Evolutionary conservation across 129 eudicot species (phyloP), one percentile per base, ranked within the genome.

Genomic region (Ambrosia artemisiifolia): DNA sequence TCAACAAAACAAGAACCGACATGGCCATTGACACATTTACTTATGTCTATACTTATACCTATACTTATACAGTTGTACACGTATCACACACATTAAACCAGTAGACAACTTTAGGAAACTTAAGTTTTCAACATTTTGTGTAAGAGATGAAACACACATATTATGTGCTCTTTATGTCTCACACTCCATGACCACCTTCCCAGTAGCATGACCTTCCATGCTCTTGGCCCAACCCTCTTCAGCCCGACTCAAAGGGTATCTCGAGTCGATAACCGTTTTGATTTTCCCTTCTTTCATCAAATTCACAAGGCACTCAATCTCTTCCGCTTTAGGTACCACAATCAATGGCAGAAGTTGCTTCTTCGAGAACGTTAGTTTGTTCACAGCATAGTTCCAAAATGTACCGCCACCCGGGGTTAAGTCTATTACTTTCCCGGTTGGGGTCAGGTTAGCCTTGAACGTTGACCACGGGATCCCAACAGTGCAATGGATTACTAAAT

Each of bases 131-230:
- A 60, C 11, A 60, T 12, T 11, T 24, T 20, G 16, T 57, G 35
- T 57, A 11, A 30, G 32, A 28, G 9, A 57, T 0, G 16, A 57
- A 57, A 57, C 14, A 60, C 42, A 7, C 18, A 60, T 30, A 59
- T 38, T 7, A 3, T 51, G 5, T 18, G 51, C 28, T 34, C 14
- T 51, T 64, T 55, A 65, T 11, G 16, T 65, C 28, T 38, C 13
- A 80, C 5, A 80, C 79, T 88, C 97, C 35, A 88, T 85, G 2
- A 91, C 80, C 65, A 88, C 77, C 76, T 91, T 91, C 66, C 97
- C 97, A 4, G 96, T 88, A 16, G 93, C 97, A 77, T 91, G 97
- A 3, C 96, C 96, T 59, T 86, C 88, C 0, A 87, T 83, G 44
- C 79, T 82, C 88, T 79, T 88, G 46, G 82, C 87, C 96, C 96